Percentiles rank a stretch among this genome's conserved stretches.
phyloP scores from a whole-genome alignment of 495 filamentous ascomycete species.

The Neurospora tetraspora region DNA sequence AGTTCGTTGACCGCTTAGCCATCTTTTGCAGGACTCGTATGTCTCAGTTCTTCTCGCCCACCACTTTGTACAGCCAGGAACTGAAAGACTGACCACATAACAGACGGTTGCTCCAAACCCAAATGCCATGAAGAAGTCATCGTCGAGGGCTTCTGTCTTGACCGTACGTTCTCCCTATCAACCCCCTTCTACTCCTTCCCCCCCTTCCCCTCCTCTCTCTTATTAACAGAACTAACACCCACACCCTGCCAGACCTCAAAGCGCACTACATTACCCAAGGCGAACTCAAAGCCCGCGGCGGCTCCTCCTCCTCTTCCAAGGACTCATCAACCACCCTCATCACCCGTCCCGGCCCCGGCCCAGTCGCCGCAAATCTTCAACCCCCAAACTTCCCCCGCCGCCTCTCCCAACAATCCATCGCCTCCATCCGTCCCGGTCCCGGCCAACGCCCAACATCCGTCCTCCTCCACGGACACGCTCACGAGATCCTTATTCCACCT shows the following conservation, averaged over 20 bases:
- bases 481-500: background rate
- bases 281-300: constrained; percentile 1
- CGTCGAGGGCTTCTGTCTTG: constrained; percentile 13
- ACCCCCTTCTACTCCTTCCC: too few relatives aligned
- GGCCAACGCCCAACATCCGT: background rate
- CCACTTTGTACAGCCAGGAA: too few relatives aligned
- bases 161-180: constrained; percentile 6
- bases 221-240: too few relatives aligned
- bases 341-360: background rate
- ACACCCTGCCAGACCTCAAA: constrained; percentile 13
- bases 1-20: constrained; percentile 7
- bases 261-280: constrained; percentile 15
- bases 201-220: too few relatives aligned
- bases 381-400: background rate
- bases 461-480: background rate
- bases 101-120: constrained; percentile 11
- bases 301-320: background rate
- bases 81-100: too few relatives aligned
- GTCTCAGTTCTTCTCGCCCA: too few relatives aligned
- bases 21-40: constrained; percentile 16
- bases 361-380: background rate
- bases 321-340: background rate
- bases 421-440: background rate
- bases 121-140: constrained; percentile 13
- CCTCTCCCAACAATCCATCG: background rate